Conservation (phyloP, 2,329 filamentous ascomycete genomes). For the Cercospora sesami region DNA sequence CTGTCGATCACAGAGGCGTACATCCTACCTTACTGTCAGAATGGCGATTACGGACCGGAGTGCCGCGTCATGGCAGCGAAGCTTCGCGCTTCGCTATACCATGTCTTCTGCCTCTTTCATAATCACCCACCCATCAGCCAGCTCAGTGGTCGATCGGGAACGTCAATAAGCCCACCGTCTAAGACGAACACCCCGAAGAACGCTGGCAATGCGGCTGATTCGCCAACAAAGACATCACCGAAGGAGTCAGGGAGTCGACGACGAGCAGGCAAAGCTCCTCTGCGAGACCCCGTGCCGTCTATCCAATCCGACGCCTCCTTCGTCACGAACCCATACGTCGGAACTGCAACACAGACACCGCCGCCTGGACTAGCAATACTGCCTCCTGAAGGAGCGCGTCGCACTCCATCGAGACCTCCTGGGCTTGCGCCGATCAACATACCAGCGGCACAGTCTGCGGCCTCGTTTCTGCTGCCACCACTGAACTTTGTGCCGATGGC, state of each 20-base stretch:
- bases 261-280: slow-evolving; percentile 37
- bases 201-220: slow-evolving; percentile 18
- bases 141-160: slow-evolving; percentile 41
- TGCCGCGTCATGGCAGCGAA: slow-evolving; percentile 90
- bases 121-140: slow-evolving; percentile 77
- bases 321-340: slow-evolving; percentile 52
- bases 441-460: slow-evolving; percentile 41
- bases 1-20: slow-evolving; percentile 82
- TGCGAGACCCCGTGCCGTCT: slow-evolving; percentile 51
- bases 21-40: slow-evolving; percentile 70
- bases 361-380: slow-evolving; percentile 37
- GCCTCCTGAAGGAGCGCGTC: slow-evolving; percentile 30
- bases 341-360: slow-evolving; percentile 44
- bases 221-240: slow-evolving; percentile 23
- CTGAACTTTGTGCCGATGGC: slow-evolving; percentile 82
- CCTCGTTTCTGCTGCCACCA: slow-evolving; percentile 77
- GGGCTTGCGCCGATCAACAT: slow-evolving; percentile 40
- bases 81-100: slow-evolving; percentile 88
- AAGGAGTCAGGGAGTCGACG: slow-evolving; percentile 28
- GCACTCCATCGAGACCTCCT: slow-evolving; percentile 45
- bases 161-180: slow-evolving; percentile 30
- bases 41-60: slow-evolving; percentile 71
- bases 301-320: slow-evolving; percentile 54
- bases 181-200: slow-evolving; percentile 22
- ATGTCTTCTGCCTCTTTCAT: slow-evolving; percentile 95